Evolutionary conservation across 257 asterid species (phyloP), one percentile per base, ranked within the genome.

Genomic region (Cynanchum wilfordii): DNA sequence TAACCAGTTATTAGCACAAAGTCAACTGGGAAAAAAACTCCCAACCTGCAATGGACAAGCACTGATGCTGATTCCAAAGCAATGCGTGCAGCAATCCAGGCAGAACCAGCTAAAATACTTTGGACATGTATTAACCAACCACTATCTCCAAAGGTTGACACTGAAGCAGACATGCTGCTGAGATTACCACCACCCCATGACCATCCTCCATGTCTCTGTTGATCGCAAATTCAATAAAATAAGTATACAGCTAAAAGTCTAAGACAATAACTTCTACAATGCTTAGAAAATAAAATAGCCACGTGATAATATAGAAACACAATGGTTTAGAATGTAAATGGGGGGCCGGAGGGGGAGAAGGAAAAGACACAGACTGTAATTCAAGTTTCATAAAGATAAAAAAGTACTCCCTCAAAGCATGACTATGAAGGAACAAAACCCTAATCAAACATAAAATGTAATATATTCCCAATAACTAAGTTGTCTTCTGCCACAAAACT

Each of bases 101-200:
- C 95, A 60, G 99, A 87, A 77, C 99, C 99, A 79, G 98, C 99
- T 81, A 95, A 85, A 70, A 95, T 93, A 83, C 88, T 92, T 76
- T 95, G 99, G 65, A 95, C 96, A 79, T 95, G 98, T 84, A 87
- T 91, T 82, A 95, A 84, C 99, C 99, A 95, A 77, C 97, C 97
- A 75, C 95, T 95, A 77, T 91, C 99, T 74, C 99, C 99, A 72
- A 95, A 90, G 71, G 95, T 89, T 60, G 99, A 89, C 77, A 95
- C 98, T 30, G 99, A 95, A 63, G 99, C 98, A 73, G 99, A 95
- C 99, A 95, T 95, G 77, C 99, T 92, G 88, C 99, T 95, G 79
- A 95, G 93, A 79, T 92, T 95, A 73, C 98, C 98, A 66, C 99
- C 99, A 71, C 95, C 95, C 99, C 99, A 95, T 33, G 93, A 85